Evolutionary conservation across 441 rosid species (phyloP).

Genomic region (Bruguiera hainesii): DNA sequence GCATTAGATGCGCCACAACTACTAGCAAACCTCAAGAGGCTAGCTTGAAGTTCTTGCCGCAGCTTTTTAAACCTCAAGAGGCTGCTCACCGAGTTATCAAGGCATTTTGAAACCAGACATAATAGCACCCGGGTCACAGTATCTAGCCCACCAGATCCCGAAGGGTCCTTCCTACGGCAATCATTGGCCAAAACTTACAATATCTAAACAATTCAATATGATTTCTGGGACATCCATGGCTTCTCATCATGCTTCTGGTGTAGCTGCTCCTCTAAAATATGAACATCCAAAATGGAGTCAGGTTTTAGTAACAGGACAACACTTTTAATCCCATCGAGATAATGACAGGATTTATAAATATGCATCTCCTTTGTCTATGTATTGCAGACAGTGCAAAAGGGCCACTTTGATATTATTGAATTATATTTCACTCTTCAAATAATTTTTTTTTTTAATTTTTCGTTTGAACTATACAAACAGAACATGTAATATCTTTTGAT

Average conservation of each 20-base stretch:
- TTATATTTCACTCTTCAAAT: too few species aligned
- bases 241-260: constrained; percentile 71
- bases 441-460: too few species aligned
- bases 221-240: constrained; percentile 85
- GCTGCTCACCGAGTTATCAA: constrained; percentile 6
- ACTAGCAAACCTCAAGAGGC: constrained; percentile 5
- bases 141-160: constrained; percentile 32
- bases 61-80: constrained; percentile 28
- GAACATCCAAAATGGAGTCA: constrained; percentile 51
- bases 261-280: constrained; percentile 52
- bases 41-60: constrained; percentile 24
- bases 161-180: constrained; percentile 26
- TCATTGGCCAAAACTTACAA: background rate
- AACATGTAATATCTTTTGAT: too few species aligned
- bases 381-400: too few species aligned
- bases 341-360: too few species aligned
- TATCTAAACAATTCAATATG: constrained; percentile 36
- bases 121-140: too few species aligned
- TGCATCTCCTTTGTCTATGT: too few species aligned
- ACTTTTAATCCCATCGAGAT: background rate
- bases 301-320: constrained; percentile 29
- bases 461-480: too few species aligned
- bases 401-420: too few species aligned
- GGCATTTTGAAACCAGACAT: too few species aligned
- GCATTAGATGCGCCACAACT: constrained; percentile 4